Conservation (phyloP, 2,329 filamentous ascomycete species). For the Colletotrichum echinochloae region DNA sequence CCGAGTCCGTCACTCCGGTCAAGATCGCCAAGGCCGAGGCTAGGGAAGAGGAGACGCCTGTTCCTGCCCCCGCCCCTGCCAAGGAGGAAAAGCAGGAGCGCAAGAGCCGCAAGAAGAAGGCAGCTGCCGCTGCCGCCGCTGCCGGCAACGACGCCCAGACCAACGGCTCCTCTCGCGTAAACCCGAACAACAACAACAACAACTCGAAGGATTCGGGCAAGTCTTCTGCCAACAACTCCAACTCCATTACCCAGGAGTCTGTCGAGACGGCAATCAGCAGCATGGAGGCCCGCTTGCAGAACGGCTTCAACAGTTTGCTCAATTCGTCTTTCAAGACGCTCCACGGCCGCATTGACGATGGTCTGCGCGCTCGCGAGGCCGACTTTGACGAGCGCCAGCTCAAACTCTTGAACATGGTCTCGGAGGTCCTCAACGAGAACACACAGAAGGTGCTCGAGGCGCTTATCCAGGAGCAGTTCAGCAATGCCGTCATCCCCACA, state of each 20-base stretch:
- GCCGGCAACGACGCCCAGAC: conserved; percentile 60
- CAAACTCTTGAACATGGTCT: conserved; percentile 68
- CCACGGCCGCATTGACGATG: conserved; percentile 73
- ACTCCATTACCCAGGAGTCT: conserved; percentile 56
- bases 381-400: conserved; percentile 66
- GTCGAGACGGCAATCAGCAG: conserved; percentile 66
- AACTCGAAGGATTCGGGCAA: conserved; percentile 50
- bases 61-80: conserved; percentile 48
- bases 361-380: conserved; percentile 65
- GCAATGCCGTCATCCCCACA: conserved; percentile 79
- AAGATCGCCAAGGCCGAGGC: conserved; percentile 58
- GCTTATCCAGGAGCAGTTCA: conserved; percentile 82
- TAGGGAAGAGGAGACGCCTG: conserved; percentile 62
- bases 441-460: conserved; percentile 79
- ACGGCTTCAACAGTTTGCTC: conserved; percentile 63
- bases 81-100: conserved; percentile 70
- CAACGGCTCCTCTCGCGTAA: conserved; percentile 55
- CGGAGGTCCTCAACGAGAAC: conserved; percentile 71
- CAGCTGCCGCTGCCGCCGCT: conserved; percentile 56
- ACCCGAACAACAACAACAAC: conserved; percentile 44
- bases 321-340: conserved; percentile 71
- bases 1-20: conserved; percentile 49
- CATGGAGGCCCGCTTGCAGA: conserved; percentile 64
- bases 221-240: conserved; percentile 46
- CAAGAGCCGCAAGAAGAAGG: conserved; percentile 77